Evolutionary conservation across 2,329 filamentous ascomycete genomes (phyloP), one percentile per base, ranked within the genome.

Genomic region (Penicillium crustosum): DNA sequence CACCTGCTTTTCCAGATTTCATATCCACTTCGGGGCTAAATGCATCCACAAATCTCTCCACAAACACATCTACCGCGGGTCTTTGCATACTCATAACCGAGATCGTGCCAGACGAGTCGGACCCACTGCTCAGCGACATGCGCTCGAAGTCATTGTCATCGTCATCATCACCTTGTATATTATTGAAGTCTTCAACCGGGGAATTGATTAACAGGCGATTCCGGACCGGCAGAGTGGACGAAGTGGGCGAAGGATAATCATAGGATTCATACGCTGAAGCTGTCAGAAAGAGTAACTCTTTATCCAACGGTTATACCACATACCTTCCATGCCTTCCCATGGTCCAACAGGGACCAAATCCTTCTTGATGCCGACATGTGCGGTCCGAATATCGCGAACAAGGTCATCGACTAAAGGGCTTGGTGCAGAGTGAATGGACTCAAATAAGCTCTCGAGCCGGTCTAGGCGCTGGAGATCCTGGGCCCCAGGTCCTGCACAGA

Each of bases 41-140:
- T 6, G 73, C 74, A 53, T 76, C 74, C 8, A 76, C 67, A 33
- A 76, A 76, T 5, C 73, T 73, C 49, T 73, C 71, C 13, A 76
- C 69, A 51, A 74, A 75, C 7, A 72, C 63, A 57, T 76, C 74
- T 2, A 74, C 59, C 31, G 68, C 67, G 2, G 70, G 69, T 35
- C 61, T 57, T 23, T 66, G 58, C 45, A 63, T 53, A 21, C 57
- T 62, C 45, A 71, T 64, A 5, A 66, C 55, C 7, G 62, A 64
- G 0, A 70, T 58, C 6, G 61, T 55, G 15, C 65, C 58, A 6
- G 69, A 66, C 2, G 68, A 70, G 49, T 69, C 68, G 1, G 64
- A 66, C 9, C 64, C 65, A 47, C 63, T 68, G 19, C 59, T 61
- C 36, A 63, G 45, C 0, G 68, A 70, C 29, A 64, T 60, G 10